Evolutionary conservation across 805 yeast species (phyloP).

Genomic region (Ascoidea tarda): DNA sequence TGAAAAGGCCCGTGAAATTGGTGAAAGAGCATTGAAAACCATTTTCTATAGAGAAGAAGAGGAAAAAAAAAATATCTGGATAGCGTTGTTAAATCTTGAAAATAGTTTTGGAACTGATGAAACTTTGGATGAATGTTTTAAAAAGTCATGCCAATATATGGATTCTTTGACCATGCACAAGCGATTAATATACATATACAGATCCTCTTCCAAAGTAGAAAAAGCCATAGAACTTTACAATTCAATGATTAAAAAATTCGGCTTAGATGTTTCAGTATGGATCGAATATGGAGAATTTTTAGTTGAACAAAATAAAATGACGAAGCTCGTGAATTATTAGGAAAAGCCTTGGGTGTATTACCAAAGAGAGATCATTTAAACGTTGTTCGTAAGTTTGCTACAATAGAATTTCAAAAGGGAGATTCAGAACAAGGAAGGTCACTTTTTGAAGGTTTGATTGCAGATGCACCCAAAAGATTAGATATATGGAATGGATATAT

Average conservation of each 20-base stretch:
- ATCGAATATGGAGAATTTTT: slow-evolving; percentile 66
- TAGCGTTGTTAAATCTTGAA: slow-evolving; percentile 87
- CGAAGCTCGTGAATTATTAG: slow-evolving; percentile 59
- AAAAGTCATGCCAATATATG: slow-evolving; percentile 81
- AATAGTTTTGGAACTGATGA: slow-evolving; percentile 85
- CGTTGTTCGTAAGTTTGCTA: slow-evolving; percentile 78
- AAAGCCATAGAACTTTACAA: slow-evolving; percentile 60
- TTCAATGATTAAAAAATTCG: slow-evolving; percentile 66
- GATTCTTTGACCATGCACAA: slow-evolving; percentile 74
- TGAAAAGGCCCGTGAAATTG: slow-evolving; percentile 89
- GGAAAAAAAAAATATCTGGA: slow-evolving; percentile 91
- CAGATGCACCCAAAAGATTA: slow-evolving; percentile 82
- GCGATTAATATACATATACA: slow-evolving; percentile 62
- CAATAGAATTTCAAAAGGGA: slow-evolving; percentile 74
- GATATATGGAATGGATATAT: slow-evolving; percentile 93
- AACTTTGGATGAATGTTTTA: slow-evolving; percentile 65
- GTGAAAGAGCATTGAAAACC: slow-evolving; percentile 81
- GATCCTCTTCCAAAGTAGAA: slow-evolving; percentile 54
- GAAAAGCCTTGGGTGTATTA: slow-evolving; percentile 56
- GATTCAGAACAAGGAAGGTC: slow-evolving; percentile 93
- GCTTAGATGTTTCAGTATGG: slow-evolving; percentile 63
- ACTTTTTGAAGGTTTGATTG: slow-evolving; percentile 78
- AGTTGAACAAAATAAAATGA: slow-evolving; percentile 41
- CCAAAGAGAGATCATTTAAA: slow-evolving; percentile 67
- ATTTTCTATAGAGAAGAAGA: slow-evolving; percentile 85